These are phyloP conservation scores for Hygrophorus pudorinus DNA, from an alignment of 768 basidiomycete genomes.

Conservation along the genomic window DNA sequence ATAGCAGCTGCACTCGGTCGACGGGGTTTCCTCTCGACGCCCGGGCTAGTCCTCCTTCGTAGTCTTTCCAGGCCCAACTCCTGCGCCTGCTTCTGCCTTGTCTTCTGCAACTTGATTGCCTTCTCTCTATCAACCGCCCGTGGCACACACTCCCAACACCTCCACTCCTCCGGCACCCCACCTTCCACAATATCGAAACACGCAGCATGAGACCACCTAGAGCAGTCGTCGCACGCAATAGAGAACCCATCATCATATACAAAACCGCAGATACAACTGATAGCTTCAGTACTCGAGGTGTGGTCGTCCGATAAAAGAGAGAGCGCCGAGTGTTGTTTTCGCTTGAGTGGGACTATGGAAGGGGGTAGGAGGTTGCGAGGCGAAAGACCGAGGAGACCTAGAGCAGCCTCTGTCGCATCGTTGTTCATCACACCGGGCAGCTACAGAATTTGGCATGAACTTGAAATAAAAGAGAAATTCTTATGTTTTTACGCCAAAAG, in stretches of 20 bases:
- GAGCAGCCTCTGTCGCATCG: conserved; percentile 52
- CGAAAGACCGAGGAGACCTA: conserved; percentile 45
- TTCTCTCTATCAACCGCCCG: conserved; percentile 36
- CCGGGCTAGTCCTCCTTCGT: conserved; percentile 17
- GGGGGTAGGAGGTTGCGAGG: conserved; percentile 22
- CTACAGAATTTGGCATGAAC: neutral
- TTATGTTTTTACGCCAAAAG: neutral
- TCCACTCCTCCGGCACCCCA: conserved; percentile 63
- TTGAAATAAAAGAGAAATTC: neutral
- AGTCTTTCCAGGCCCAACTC: conserved; percentile 11
- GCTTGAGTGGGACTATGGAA: conserved; percentile 30
- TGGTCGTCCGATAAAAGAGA: neutral
- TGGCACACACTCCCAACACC: conserved; percentile 62
- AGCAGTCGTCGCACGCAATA: conserved; percentile 77
- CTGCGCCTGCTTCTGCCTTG: conserved; percentile 25
- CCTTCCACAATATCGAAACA: conserved; percentile 59
- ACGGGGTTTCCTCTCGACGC: conserved; percentile 24
- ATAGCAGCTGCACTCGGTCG: conserved; percentile 25
- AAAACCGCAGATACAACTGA: conserved; percentile 68
- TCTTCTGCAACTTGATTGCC: conserved; percentile 35
- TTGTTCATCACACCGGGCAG: conserved; percentile 6
- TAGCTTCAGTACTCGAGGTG: conserved; percentile 27
- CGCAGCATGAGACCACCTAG: conserved; percentile 75
- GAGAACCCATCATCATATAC: conserved; percentile 75
- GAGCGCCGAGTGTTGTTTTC: conserved; percentile 21